A percentile compares a stretch with the other conserved stretches of the same genome.
These are phyloP conservation scores for Monosporascus sp. DNA, from an alignment of 2,329 filamentous ascomycete genomes.

Conservation along the genomic window DNA sequence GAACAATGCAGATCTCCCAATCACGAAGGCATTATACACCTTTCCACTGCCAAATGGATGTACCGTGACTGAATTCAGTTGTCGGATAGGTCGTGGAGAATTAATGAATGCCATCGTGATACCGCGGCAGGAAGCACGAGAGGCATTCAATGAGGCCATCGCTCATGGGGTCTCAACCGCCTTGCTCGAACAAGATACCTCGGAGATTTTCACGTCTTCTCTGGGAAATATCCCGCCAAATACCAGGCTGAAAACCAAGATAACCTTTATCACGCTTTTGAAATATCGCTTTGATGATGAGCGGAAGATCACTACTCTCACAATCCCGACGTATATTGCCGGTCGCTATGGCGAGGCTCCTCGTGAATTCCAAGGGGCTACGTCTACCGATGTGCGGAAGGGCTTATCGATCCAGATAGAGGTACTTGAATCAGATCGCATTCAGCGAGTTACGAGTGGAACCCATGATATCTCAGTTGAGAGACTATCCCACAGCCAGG, in stretches of 20 bases:
- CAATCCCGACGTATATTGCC: conserved; percentile 21
- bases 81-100: conserved; percentile 16
- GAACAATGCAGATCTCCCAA: conserved; percentile 18
- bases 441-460: conserved; percentile 11
- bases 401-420: conserved; percentile 11
- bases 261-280: conserved; percentile 20
- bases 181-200: conserved; percentile 20
- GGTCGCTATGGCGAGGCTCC: conserved; percentile 19
- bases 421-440: conserved; percentile 5
- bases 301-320: conserved; percentile 14
- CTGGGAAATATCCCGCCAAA: conserved; percentile 21
- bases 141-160: conserved; percentile 8
- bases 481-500: conserved; percentile 1
- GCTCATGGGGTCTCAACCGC: conserved; percentile 1
- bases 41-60: conserved; percentile 21
- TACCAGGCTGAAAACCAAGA: conserved; percentile 17
- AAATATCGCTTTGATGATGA: conserved; percentile 15
- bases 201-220: conserved; percentile 22
- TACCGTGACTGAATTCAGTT: conserved; percentile 21
- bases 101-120: conserved; percentile 15
- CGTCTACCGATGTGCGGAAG: background rate
- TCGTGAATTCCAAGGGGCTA: conserved; percentile 2
- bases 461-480: conserved; percentile 16
- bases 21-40: conserved; percentile 20
- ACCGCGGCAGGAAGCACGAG: conserved; percentile 16